These are phyloP conservation scores for Colletotrichum zoysiae DNA, from an alignment of 2,329 filamentous ascomycete species.

Conservation along the genomic window DNA sequence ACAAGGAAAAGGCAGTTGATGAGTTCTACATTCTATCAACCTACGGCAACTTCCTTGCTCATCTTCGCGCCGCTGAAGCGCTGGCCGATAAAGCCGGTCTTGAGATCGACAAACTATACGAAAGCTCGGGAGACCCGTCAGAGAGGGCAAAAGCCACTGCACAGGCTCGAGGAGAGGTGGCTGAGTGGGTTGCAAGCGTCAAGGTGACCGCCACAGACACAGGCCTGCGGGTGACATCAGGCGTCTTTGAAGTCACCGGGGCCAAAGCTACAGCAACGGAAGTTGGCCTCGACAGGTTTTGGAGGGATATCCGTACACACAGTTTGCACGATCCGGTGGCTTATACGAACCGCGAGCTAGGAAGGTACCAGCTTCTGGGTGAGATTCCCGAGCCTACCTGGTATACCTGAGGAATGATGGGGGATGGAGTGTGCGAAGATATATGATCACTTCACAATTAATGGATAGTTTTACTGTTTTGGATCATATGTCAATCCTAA, in stretches of 20 bases:
- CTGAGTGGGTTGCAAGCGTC: slow-evolving; percentile 72
- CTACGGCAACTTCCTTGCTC: slow-evolving; percentile 74
- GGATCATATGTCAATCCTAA: neutral
- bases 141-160: slow-evolving; percentile 61
- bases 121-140: slow-evolving; percentile 50
- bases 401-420: slow-evolving; percentile 62
- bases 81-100: slow-evolving; percentile 68
- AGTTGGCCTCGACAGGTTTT: slow-evolving; percentile 73
- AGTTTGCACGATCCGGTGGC: slow-evolving; percentile 75
- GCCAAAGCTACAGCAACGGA: slow-evolving; percentile 68
- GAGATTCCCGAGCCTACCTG: slow-evolving; percentile 71
- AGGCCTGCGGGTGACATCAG: slow-evolving; percentile 67
- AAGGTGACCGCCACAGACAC: slow-evolving; percentile 75
- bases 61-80: slow-evolving; percentile 70
- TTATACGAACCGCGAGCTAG: slow-evolving; percentile 75
- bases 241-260: slow-evolving; percentile 74
- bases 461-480: neutral
- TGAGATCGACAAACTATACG: slow-evolving; percentile 62
- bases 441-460: neutral
- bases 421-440: rapidly evolving
- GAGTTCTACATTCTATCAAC: slow-evolving; percentile 75
- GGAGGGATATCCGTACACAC: slow-evolving; percentile 76
- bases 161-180: slow-evolving; percentile 68
- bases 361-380: slow-evolving; percentile 66
- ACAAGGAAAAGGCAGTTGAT: slow-evolving; percentile 68